Conservation (phyloP, 495 filamentous ascomycete species). For the Penicillium subrubescens region DNA sequence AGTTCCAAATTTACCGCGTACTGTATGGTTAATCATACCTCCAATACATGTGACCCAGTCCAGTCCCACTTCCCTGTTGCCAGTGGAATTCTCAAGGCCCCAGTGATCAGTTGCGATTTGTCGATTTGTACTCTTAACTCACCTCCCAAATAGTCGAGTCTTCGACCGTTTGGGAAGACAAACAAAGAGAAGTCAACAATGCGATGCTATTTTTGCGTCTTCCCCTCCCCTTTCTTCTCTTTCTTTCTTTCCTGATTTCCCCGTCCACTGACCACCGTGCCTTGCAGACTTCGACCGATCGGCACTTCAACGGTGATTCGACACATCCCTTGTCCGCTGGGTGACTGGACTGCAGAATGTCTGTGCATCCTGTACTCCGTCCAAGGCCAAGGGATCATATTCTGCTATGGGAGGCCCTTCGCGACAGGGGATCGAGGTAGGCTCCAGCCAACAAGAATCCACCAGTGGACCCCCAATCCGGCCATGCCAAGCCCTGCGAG, state of each 20-base stretch:
- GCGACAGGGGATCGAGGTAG: constrained; percentile 2
- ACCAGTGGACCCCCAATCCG: constrained; percentile 13
- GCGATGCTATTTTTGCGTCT: not conserved
- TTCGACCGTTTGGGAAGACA: not conserved
- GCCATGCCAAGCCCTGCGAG: constrained; percentile 18
- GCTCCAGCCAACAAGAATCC: constrained; percentile 15
- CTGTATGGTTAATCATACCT: not conserved
- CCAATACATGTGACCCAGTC: not conserved
- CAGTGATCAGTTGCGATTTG: not conserved
- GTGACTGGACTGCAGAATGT: constrained; percentile 15
- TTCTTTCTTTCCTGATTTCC: not conserved
- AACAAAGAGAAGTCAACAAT: not conserved
- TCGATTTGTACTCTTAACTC: not conserved
- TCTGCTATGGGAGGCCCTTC: constrained; percentile 11
- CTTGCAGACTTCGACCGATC: constrained; percentile 9
- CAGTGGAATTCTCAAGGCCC: not conserved
- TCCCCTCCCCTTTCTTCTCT: not conserved
- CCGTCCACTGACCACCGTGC: not conserved
- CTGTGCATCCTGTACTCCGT: constrained; percentile 1
- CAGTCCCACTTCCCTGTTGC: not conserved
- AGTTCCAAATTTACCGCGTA: not conserved
- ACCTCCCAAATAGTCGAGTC: not conserved
- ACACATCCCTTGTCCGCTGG: not conserved
- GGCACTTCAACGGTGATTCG: constrained; percentile 6
- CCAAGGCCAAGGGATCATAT: constrained; percentile 19